Percentiles rank a stretch among this genome's conserved stretches.
Evolutionary conservation across 2,329 filamentous ascomycete genomes (phyloP).

Genomic region (Aspergillus transmontanensis): DNA sequence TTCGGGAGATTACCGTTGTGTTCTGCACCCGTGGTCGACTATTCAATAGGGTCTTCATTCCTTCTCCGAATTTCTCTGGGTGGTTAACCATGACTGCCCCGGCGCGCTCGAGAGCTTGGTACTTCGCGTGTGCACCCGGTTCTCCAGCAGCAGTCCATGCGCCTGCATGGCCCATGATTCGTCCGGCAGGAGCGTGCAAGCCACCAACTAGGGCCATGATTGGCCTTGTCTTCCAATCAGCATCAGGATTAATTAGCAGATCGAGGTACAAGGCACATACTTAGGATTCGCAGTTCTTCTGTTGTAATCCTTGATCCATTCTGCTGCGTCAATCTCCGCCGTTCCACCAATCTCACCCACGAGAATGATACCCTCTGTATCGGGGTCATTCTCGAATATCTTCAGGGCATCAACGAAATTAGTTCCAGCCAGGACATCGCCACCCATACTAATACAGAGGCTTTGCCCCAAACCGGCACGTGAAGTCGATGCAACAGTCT

Average conservation of each 20-base stretch:
- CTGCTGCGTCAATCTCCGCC: constrained; percentile 70
- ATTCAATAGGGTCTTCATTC: constrained; percentile 64
- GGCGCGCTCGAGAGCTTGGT: constrained; percentile 64
- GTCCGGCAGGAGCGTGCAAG: constrained; percentile 62
- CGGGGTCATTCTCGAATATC: constrained; percentile 66
- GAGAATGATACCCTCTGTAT: constrained; percentile 71
- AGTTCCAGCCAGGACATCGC: constrained; percentile 73
- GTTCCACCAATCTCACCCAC: constrained; percentile 73
- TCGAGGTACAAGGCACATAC: constrained; percentile 43
- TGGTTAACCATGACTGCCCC: constrained; percentile 74
- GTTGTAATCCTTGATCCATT: constrained; percentile 71
- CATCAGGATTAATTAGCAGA: neutral
- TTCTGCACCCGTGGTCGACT: constrained; percentile 34
- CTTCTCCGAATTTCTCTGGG: constrained; percentile 71
- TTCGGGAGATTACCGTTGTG: constrained; percentile 23
- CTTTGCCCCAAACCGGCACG: constrained; percentile 76
- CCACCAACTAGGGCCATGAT: constrained; percentile 74
- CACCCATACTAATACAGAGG: constrained; percentile 75
- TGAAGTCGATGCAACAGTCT: constrained; percentile 74
- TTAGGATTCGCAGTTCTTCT: constrained; percentile 62
- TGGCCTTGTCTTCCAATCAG: constrained; percentile 52
- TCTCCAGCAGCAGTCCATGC: constrained; percentile 71
- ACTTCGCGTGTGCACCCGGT: constrained; percentile 65
- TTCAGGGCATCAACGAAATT: constrained; percentile 71
- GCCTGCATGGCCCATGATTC: constrained; percentile 78